Evolutionary conservation across 768 basidiomycete genomes (phyloP), one percentile per base, ranked within the genome.

Genomic region (Kwoniella newhampshirensis): DNA sequence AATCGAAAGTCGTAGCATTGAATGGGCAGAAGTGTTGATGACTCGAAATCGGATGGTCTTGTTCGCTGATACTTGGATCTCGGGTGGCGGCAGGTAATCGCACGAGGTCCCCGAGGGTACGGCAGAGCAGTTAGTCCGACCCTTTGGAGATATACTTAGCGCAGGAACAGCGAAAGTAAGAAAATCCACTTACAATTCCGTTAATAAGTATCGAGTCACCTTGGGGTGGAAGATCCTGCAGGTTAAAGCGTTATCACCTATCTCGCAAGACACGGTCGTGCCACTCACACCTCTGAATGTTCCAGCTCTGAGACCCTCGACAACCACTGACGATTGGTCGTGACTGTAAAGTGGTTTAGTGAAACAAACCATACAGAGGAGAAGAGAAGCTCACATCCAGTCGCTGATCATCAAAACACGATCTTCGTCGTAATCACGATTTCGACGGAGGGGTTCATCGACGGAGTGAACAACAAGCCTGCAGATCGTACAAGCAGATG

Each of bases 341-440:
- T 66, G 63, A 13, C 61, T 64, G 37, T 12, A 13, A 15, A 39
- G 15, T 18, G n/a, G 9, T 23, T 30, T n/a, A n/a, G n/a, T n/a
- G n/a, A n/a, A n/a, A n/a, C n/a, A n/a, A n/a, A n/a, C n/a, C n/a
- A n/a, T n/a, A 2, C 7, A 20, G 8, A 20, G 20, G 13, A 52
- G 51, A 9, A 17, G 20, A 6, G 25, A 15, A 13, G 28, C 50
- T 37, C 18, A 48, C 43, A 60, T 55, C 66, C 66, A 67, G 41
- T 67, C 66, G 1, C 32, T 11, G 6, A 67, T 21, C 12, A 52
- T 42, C 2, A 64, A 6, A 3, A 67, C 51, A 39, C 61, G 54
- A n/a, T 73, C 71, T 32, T 67, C 55, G 42, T 73, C 67, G 28
- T 51, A 73, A 52, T 73, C 67, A 6, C 15, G 18, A 9, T 69